phyloP scores from a whole-genome alignment of 1,284 basidiomycete species.

The Naganishia albida region DNA sequence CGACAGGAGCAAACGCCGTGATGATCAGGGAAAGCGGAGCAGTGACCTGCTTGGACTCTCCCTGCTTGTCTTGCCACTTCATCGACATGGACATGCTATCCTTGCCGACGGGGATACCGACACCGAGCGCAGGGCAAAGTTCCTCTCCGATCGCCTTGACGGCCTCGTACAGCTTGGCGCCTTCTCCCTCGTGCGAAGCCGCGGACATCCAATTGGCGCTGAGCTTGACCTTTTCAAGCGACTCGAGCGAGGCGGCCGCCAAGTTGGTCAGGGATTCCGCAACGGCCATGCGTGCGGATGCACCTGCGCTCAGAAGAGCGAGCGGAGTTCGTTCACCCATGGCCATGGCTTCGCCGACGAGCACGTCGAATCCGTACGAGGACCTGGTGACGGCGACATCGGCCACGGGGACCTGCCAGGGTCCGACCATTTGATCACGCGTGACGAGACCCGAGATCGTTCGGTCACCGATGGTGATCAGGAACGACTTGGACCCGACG shows the following conservation, averaged over 20 bases:
- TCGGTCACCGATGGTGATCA: constrained; percentile 97
- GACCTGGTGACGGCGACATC: constrained; percentile 95
- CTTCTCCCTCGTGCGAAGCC: constrained; percentile 86
- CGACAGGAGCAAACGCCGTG: constrained; percentile 89
- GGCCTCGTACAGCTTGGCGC: constrained; percentile 85
- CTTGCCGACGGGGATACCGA: constrained; percentile 96
- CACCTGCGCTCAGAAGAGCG: constrained; percentile 80
- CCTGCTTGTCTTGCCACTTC: constrained; percentile 70
- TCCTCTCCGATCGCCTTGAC: constrained; percentile 91
- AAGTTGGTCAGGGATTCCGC: constrained; percentile 93
- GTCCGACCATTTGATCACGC: constrained; percentile 98
- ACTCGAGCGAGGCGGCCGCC: constrained; percentile 73
- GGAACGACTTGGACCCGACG: constrained; percentile 93
- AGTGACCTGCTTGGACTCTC: constrained; percentile 73
- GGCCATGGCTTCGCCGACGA: constrained; percentile 92
- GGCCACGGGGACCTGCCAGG: constrained; percentile 96
- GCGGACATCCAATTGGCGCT: constrained; percentile 99
- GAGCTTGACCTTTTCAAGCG: constrained; percentile 78
- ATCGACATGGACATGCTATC: constrained; percentile 99
- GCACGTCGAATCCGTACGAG: constrained; percentile 85
- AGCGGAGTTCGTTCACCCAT: constrained; percentile 95
- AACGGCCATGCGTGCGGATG: constrained; percentile 93
- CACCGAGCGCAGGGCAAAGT: constrained; percentile 88
- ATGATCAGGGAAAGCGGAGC: constrained; percentile 89
- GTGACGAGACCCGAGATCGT: constrained; percentile 91